A percentile compares a stretch with the other conserved stretches of the same genome.
These are phyloP conservation scores for Berberis vulgaris DNA, from an alignment of 164 flowering plant genomes.

Conservation along the genomic window DNA sequence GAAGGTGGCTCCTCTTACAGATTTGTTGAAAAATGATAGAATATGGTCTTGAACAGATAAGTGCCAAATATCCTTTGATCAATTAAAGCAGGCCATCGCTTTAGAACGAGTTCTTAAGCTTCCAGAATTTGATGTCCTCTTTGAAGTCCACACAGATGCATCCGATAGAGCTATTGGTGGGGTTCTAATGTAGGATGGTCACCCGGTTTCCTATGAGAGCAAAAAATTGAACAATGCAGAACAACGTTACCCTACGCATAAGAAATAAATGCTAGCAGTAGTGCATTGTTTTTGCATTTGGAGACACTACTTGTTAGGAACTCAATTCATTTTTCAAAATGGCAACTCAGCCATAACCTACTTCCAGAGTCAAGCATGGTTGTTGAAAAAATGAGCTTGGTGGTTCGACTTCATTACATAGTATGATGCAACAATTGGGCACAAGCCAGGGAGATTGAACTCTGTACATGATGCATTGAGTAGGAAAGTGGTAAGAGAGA, in stretches of 20 bases:
- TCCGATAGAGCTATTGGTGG: not conserved
- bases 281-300: slow-evolving; percentile 1
- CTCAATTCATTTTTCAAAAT: not conserved
- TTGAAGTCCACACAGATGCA: slow-evolving; percentile 9
- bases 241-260: not conserved
- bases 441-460: not conserved
- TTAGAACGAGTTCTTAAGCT: slow-evolving; percentile 1
- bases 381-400: slow-evolving; percentile 1
- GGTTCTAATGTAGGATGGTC: not conserved
- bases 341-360: not conserved
- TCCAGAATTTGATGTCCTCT: not conserved
- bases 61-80: not conserved
- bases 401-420: not conserved
- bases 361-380: slow-evolving; percentile 11
- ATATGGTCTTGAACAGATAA: not conserved
- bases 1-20: not conserved
- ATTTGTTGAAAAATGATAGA: slow-evolving; percentile 2
- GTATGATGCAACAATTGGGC: not conserved
- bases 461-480: slow-evolving; percentile 12
- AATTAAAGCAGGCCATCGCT: not conserved
- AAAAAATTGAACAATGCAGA: too few species aligned
- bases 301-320: slow-evolving; percentile 8
- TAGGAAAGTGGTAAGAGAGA: not conserved
- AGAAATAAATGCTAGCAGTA: slow-evolving; percentile 4
- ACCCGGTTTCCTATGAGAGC: slow-evolving; percentile 7